Evolutionary conservation across 176 grass and related monocot genomes (phyloP), one percentile per base, ranked within the genome.

Genomic region (Thalia dealbata): DNA sequence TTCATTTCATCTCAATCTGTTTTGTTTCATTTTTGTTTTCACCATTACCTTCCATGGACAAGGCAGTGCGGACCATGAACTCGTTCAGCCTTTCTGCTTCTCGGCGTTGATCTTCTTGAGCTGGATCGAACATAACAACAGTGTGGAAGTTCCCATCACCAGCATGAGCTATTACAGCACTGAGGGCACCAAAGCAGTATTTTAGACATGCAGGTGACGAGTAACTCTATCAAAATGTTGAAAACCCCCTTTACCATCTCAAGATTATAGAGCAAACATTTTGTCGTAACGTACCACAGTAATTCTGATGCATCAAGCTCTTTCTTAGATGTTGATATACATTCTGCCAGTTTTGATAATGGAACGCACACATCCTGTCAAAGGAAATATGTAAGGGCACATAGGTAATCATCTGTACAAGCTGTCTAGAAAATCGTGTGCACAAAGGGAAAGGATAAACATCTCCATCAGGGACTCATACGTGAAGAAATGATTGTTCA

Each of bases 141-240:
- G 95, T 91, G 85, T 99, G 95, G 79, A 99, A 99, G 69, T 99
- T 99, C 70, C 95, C 95, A 74, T 99, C 95, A 75, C 90, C 95
- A 52, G 95, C 95, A 85, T 99, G 95, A 77, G 87, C 87, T 35
- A 99, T 88, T 63, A 99, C 87, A 83, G 79, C 50, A 68, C 95
- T 97, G 82, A 26, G 69, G 77, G 63, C 65, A 67, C 70, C 51
- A 78, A 68, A 77, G 44, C 26, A 55, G 35, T 1, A 45, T 79
- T 22, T 41, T 14, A 45, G 76, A n/a, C 3, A 67, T 25, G 2
- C 15, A 19, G 13, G 45, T 1, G 9, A 52, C 4, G 46, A 27
- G 50, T 28, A 22, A 10, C 7, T 11, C 50, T 27, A 52, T 29
- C 14, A 10, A 52, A 1, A 23, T 25, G 45, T 48, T 48, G 25